These are phyloP conservation scores for Herpotrichia juniperi DNA, from an alignment of 2,329 filamentous ascomycete genomes.

Conservation along the genomic window DNA sequence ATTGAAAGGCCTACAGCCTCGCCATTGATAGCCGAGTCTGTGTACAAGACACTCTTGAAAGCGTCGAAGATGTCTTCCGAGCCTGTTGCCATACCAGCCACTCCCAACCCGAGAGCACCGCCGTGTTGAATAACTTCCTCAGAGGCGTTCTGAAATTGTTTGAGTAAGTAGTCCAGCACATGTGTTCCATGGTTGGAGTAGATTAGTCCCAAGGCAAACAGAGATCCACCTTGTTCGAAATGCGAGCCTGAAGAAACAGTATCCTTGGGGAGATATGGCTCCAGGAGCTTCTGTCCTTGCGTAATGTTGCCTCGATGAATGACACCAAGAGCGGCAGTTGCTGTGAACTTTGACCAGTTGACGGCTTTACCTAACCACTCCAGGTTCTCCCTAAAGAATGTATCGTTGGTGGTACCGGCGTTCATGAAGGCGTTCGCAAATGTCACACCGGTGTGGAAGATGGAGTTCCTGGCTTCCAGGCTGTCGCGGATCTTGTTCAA, in stretches of 20 bases:
- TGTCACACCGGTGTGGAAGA: slow-evolving; percentile 96
- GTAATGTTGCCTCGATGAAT: slow-evolving; percentile 95
- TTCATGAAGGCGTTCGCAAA: slow-evolving; percentile 99
- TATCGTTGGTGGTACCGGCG: slow-evolving; percentile 95
- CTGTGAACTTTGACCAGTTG: slow-evolving; percentile 99
- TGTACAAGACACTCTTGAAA: slow-evolving; percentile 85
- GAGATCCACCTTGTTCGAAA: slow-evolving; percentile 93
- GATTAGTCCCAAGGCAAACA: slow-evolving; percentile 94
- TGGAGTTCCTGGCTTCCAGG: slow-evolving; percentile 93
- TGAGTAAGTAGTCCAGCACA: slow-evolving; percentile 79
- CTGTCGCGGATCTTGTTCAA: slow-evolving; percentile 97
- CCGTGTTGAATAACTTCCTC: slow-evolving; percentile 97
- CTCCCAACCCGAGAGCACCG: slow-evolving; percentile 90
- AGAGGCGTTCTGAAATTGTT: slow-evolving; percentile 74
- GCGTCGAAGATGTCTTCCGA: slow-evolving; percentile 90
- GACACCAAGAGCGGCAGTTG: slow-evolving; percentile 92
- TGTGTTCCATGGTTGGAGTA: slow-evolving; percentile 97
- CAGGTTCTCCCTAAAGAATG: slow-evolving; percentile 96
- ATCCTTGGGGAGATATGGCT: slow-evolving; percentile 88
- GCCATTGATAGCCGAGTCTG: slow-evolving; percentile 94
- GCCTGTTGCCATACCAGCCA: slow-evolving; percentile 96
- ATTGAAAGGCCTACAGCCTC: slow-evolving; percentile 95
- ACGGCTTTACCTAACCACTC: slow-evolving; percentile 98
- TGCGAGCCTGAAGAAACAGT: slow-evolving; percentile 78
- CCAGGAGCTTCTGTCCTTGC: slow-evolving; percentile 89